Evolutionary conservation across 139 green algal species (phyloP).

Genomic region (Tetradesmus lagerheimii): DNA sequence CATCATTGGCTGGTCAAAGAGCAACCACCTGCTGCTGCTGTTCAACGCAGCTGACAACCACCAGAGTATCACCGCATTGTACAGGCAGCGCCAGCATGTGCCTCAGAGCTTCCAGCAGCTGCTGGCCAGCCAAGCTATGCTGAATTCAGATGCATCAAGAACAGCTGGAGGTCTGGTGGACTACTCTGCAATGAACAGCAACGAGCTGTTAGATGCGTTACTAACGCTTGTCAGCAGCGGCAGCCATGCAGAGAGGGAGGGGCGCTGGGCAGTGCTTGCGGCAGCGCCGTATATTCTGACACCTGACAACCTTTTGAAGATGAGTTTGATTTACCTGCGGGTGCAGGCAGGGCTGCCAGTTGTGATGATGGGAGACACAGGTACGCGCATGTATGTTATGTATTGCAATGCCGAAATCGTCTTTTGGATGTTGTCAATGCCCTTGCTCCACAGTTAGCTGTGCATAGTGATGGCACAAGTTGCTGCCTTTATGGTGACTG

Average conservation of each 20-base stretch:
- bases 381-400: not conserved
- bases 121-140: not conserved
- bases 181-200: not conserved
- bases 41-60: slow-evolving; percentile 45
- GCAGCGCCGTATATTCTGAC: slow-evolving; percentile 11
- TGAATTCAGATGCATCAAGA: not conserved
- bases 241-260: not conserved
- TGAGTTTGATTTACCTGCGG: slow-evolving; percentile 25
- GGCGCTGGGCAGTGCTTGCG: not conserved
- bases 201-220: not conserved
- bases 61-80: slow-evolving; percentile 48
- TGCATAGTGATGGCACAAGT: too few relatives aligned
- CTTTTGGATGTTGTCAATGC: not conserved
- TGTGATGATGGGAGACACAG: slow-evolving; percentile 29
- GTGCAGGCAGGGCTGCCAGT: slow-evolving; percentile 14
- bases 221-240: not conserved
- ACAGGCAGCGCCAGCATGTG: slow-evolving; percentile 36
- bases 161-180: not conserved
- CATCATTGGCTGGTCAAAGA: slow-evolving; percentile 45
- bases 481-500: too few relatives aligned
- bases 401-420: not conserved
- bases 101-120: slow-evolving; percentile 41
- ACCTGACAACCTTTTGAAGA: slow-evolving; percentile 37
- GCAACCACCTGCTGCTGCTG: slow-evolving; percentile 53
- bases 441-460: too few relatives aligned